Base-by-base conservation (phyloP, 106 monocot species). In the Alisma plantagoaquatica region DNA sequence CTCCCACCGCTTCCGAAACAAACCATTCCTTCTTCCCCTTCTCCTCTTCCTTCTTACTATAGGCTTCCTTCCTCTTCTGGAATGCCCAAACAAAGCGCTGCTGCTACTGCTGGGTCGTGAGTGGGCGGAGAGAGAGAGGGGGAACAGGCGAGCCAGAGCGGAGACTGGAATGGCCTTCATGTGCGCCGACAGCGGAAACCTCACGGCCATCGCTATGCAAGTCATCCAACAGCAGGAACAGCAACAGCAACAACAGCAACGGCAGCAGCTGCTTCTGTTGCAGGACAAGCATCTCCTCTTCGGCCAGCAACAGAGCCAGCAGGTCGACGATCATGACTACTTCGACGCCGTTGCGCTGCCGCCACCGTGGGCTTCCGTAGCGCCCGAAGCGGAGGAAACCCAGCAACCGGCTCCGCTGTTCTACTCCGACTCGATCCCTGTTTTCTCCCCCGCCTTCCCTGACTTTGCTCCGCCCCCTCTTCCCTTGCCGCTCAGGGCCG, bases 131-230 rank as follows among this genome's bases (percentile, higher is more conserved):
- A n/a, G n/a, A n/a, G n/a, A n/a, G n/a, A n/a, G n/a, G n/a, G n/a
- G n/a, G n/a, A n/a, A n/a, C n/a, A n/a, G n/a, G n/a, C n/a, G n/a
- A n/a, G n/a, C n/a, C n/a, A n/a, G n/a, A n/a, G n/a, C n/a, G n/a
- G n/a, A 38, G 35, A 5, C 35, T 14, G 35, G 33, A 52, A 86
- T 86, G 80, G 76, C 76, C 18, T 84, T 78, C 75, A 88, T 98
- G 89, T 85, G 88, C 31, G 30, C 60, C 53, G 89, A 98, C 44
- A 98, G 96, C 49, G 96, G 85, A 11, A 98, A 98, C 59, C 78
- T 98, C 33, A 98, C 89, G 96, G 88, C 96, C 28, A 89, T 98
- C 52, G 96, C 96, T 9, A 88, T 89, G 56, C 96, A 89, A 61
- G 84, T 89, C n/a, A 98, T 98, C 63, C 80, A 88, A 29, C 89